Percentiles rank a stretch among this genome's conserved stretches.
Conservation (phyloP, 352 stramenopile genomes). For the Phytophthora pseudosyringae region DNA sequence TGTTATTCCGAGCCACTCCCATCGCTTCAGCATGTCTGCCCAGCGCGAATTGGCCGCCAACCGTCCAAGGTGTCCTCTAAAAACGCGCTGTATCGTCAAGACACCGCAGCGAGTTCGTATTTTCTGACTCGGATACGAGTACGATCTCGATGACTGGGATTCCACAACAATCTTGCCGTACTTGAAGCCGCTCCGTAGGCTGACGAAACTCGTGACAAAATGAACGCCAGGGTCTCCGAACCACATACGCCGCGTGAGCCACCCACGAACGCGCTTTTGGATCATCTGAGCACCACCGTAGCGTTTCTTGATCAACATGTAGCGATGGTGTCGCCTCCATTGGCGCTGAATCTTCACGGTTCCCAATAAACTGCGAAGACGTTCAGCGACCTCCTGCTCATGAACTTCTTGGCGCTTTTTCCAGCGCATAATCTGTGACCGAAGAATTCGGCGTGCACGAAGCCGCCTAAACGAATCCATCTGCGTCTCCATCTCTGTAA, state of each 20-base stretch:
- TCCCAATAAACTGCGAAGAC: slow-evolving; percentile 54
- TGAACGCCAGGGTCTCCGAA: slow-evolving; percentile 58
- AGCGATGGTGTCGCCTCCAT: slow-evolving; percentile 59
- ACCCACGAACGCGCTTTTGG: slow-evolving; percentile 65
- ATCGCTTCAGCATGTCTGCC: slow-evolving; percentile 71
- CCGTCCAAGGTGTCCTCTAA: slow-evolving; percentile 58
- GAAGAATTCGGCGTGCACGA: slow-evolving; percentile 57
- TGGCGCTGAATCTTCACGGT: slow-evolving; percentile 68
- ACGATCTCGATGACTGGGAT: slow-evolving; percentile 49
- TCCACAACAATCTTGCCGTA: slow-evolving; percentile 60
- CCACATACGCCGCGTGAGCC: slow-evolving; percentile 75
- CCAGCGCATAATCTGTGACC: slow-evolving; percentile 51
- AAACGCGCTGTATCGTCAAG: slow-evolving; percentile 58
- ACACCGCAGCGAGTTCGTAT: slow-evolving; percentile 49
- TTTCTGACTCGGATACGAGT: slow-evolving; percentile 52
- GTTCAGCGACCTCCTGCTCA: slow-evolving; percentile 34
- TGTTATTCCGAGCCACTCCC: slow-evolving; percentile 73
- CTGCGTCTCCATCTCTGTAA: slow-evolving; percentile 50
- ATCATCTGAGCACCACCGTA: slow-evolving; percentile 59
- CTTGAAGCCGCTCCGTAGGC: slow-evolving; percentile 42
- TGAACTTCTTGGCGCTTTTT: slow-evolving; percentile 39
- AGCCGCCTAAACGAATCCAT: slow-evolving; percentile 55
- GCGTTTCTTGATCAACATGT: slow-evolving; percentile 49
- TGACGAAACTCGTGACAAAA: slow-evolving; percentile 50
- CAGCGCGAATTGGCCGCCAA: slow-evolving; percentile 65